Percentiles rank a stretch among this genome's conserved stretches.
Conservation (phyloP, 768 basidiomycete species). For the Rhodotorula babjevae region DNA sequence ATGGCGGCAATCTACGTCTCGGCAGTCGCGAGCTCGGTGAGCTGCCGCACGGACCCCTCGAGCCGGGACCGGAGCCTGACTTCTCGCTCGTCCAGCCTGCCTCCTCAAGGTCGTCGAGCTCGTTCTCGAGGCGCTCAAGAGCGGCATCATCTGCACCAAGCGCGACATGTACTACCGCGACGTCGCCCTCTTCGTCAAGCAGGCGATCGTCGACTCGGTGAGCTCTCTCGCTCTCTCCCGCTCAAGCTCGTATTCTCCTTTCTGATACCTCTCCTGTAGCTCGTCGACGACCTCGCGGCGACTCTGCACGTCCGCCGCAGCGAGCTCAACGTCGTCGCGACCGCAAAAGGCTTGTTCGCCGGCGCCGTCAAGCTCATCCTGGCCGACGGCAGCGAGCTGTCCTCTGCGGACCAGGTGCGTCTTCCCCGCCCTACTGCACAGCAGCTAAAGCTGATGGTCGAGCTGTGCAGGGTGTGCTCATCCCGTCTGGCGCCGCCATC, state of each 20-base stretch:
- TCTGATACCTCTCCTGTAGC: slow-evolving; percentile 49
- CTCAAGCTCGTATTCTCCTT: neutral
- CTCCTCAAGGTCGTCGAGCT: slow-evolving; percentile 63
- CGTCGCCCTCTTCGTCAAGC: slow-evolving; percentile 68
- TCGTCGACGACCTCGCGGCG: slow-evolving; percentile 84
- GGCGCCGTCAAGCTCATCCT: slow-evolving; percentile 58
- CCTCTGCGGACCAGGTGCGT: neutral
- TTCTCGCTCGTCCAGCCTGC: slow-evolving; percentile 57
- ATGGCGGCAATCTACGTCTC: neutral
- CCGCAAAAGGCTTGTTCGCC: slow-evolving; percentile 80
- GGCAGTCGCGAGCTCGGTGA: slow-evolving; percentile 20
- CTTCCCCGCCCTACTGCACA: neutral
- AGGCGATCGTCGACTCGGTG: slow-evolving; percentile 73
- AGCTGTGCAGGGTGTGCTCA: slow-evolving; percentile 60
- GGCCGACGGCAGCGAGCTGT: slow-evolving; percentile 21
- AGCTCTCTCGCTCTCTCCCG: slow-evolving; percentile 26
- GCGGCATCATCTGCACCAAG: slow-evolving; percentile 61
- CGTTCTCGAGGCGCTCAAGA: slow-evolving; percentile 63
- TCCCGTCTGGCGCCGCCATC: slow-evolving; percentile 73
- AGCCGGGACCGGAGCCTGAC: neutral
- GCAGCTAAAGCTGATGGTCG: accelerated
- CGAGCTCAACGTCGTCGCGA: slow-evolving; percentile 79
- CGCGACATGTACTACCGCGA: slow-evolving; percentile 89
- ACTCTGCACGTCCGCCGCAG: slow-evolving; percentile 68
- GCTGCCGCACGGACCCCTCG: neutral